These are phyloP conservation scores for Suillus subluteus DNA, from an alignment of 768 basidiomycete genomes.

Conservation along the genomic window DNA sequence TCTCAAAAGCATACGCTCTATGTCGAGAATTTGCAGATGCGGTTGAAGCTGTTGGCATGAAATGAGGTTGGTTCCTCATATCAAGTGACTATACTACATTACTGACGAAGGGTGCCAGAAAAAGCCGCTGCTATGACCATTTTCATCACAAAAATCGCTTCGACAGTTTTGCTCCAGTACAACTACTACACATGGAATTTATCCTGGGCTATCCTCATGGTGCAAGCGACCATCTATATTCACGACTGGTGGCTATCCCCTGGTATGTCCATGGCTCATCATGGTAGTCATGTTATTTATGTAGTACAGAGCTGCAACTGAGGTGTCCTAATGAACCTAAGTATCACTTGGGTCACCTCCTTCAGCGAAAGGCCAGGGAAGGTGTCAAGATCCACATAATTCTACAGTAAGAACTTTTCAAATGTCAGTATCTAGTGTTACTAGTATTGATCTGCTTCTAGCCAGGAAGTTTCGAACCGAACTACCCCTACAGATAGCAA, in stretches of 20 bases:
- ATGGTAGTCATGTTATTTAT: conserved; percentile 3
- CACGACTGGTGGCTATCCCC: conserved; percentile 99
- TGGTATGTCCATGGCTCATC: conserved; percentile 44
- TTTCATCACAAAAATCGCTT: conserved; percentile 83
- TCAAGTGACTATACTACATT: neutral
- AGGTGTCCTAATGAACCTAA: conserved; percentile 82
- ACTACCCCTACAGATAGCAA: conserved; percentile 95
- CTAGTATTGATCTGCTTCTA: conserved; percentile 38
- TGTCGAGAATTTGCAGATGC: conserved; percentile 88
- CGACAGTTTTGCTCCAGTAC: conserved; percentile 90
- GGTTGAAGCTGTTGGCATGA: conserved; percentile 82
- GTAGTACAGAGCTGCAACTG: conserved; percentile 70
- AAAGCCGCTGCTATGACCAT: conserved; percentile 73
- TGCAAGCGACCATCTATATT: conserved; percentile 88
- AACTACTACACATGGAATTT: conserved; percentile 98
- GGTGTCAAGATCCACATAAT: conserved; percentile 97
- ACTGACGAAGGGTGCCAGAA: conserved; percentile 59
- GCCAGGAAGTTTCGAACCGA: conserved; percentile 93
- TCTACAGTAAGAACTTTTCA: conserved; percentile 66
- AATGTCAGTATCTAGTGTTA: neutral
- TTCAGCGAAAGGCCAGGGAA: conserved; percentile 90
- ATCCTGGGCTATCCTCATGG: conserved; percentile 86
- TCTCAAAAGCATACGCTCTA: conserved; percentile 92
- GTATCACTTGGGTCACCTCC: conserved; percentile 83
- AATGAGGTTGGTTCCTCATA: conserved; percentile 63